These are phyloP conservation scores for Lipomyces spencermartinsiae DNA, from an alignment of 805 yeast genomes.

Conservation along the genomic window DNA sequence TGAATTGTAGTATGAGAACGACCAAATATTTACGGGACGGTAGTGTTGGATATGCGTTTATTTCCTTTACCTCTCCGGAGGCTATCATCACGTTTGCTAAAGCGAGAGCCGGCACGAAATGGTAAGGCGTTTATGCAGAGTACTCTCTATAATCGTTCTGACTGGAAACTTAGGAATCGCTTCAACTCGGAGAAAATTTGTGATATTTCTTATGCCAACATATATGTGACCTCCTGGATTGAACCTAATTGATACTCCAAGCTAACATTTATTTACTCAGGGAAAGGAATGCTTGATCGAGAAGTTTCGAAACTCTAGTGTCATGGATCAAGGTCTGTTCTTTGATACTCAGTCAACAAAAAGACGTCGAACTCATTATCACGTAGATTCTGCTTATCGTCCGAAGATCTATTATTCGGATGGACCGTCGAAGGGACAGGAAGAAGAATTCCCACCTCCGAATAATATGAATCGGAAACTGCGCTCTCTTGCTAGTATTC, in stretches of 20 bases:
- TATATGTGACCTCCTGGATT: conserved; percentile 41
- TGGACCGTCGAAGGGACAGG: conserved; percentile 54
- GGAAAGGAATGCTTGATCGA: conserved; percentile 54
- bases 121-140: conserved; percentile 42
- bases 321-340: conserved; percentile 51
- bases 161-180: conserved; percentile 44
- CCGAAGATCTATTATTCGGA: conserved; percentile 56
- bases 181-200: conserved; percentile 59
- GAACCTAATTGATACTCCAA: conserved; percentile 3
- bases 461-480: conserved; percentile 46
- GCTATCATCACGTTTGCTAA: conserved; percentile 55
- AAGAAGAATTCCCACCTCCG: conserved; percentile 52
- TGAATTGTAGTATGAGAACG: background rate
- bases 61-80: conserved; percentile 54
- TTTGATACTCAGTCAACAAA: background rate
- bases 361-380: conserved; percentile 11
- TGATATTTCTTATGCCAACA: conserved; percentile 58
- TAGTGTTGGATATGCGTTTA: conserved; percentile 61
- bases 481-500: conserved; percentile 47
- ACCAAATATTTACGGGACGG: background rate
- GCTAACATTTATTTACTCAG: conserved; percentile 45
- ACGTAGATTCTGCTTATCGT: conserved; percentile 51
- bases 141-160: background rate
- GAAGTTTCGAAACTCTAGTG: conserved; percentile 58
- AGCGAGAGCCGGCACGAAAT: conserved; percentile 55